These are phyloP conservation scores for Alternaria metachromatica DNA, from an alignment of 2,329 filamentous ascomycete species.

Conservation along the genomic window DNA sequence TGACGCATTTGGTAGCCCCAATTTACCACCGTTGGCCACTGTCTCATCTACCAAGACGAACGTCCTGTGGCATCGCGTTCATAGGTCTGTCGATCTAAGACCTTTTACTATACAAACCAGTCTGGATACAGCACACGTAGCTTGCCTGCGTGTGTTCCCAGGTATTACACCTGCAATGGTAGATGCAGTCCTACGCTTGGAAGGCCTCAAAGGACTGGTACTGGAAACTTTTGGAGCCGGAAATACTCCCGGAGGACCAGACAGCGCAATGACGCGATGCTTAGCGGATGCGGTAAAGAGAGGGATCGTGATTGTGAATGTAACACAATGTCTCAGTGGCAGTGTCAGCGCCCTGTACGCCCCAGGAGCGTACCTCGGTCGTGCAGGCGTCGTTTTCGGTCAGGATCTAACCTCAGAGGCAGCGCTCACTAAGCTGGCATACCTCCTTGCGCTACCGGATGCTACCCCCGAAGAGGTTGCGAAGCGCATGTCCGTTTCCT, in stretches of 20 bases:
- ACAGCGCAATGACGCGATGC: slow-evolving; percentile 79
- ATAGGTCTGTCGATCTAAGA: slow-evolving; percentile 75
- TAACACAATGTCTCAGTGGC: slow-evolving; percentile 78
- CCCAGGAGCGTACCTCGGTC: slow-evolving; percentile 70
- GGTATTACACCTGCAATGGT: slow-evolving; percentile 95
- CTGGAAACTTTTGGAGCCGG: slow-evolving; percentile 94
- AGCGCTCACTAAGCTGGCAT: slow-evolving; percentile 88
- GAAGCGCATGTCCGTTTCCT: slow-evolving; percentile 72
- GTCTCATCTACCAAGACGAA: slow-evolving; percentile 82
- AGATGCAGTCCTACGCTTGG: slow-evolving; percentile 77
- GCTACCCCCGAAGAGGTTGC: slow-evolving; percentile 71
- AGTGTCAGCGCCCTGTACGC: slow-evolving; percentile 52
- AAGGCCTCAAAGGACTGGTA: slow-evolving; percentile 80
- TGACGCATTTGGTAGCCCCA: slow-evolving; percentile 88
- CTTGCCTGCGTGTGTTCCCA: slow-evolving; percentile 87
- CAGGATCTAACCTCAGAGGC: slow-evolving; percentile 90
- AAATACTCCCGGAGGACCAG: slow-evolving; percentile 83
- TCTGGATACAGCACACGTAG: slow-evolving; percentile 86
- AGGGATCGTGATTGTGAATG: slow-evolving; percentile 86
- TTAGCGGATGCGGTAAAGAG: slow-evolving; percentile 78
- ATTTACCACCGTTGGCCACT: slow-evolving; percentile 78
- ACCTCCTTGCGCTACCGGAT: slow-evolving; percentile 74
- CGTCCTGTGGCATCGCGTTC: slow-evolving; percentile 79
- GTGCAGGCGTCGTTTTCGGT: slow-evolving; percentile 86
- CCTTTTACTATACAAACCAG: slow-evolving; percentile 76